Base-by-base conservation (phyloP, 202 grass and related monocot genomes). In the Digitaria exilis region DNA sequence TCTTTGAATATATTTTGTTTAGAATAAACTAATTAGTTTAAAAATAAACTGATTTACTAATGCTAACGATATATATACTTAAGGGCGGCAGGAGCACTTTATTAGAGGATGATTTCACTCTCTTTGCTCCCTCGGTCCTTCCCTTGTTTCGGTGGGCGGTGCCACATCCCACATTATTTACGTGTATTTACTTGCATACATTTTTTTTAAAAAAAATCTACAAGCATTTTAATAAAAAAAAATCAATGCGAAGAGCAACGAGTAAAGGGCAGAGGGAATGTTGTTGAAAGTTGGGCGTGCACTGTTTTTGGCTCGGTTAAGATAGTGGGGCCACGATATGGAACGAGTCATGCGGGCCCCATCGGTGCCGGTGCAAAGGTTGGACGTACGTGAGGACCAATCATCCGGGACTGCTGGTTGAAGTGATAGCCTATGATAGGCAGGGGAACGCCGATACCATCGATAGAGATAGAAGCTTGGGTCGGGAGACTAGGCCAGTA, bases 381-480 rank as follows among this genome's bases (percentile, higher is more conserved):
- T 50, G 59, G 76, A 32, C 34, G 31, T 64, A 73, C 66, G 30
- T 71, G 82, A 60, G 73, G 50, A 84, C 63, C 41, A 84, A 77
- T 84, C 63, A 84, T 69, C 63, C 13, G n/a, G 30, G 32, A 52
- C 52, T 17, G 51, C 19, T 39, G 29, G 6, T 37, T n/a, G 12
- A 45, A 31, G 44, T 29, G 71, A 55, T 76, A 30, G n/a, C 50
- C 50, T 21, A 84, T 29, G 52, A 71, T 15, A 45, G 22, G 61
- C n/a, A n/a, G n/a, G n/a, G n/a, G n/a, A n/a, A n/a, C n/a, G 17
- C 32, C 14, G 65, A 13, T 43, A 43, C 18, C 34, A 16, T 14
- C n/a, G 49, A 74, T 2, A 24, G 32, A 56, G 50, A 56, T 54
- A 29, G 25, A 9, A 57, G 22, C 60, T 7, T 15, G 15, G 5